These are phyloP conservation scores for Ogataea chonburiensis DNA, from an alignment of 805 yeast species.

Conservation along the genomic window DNA sequence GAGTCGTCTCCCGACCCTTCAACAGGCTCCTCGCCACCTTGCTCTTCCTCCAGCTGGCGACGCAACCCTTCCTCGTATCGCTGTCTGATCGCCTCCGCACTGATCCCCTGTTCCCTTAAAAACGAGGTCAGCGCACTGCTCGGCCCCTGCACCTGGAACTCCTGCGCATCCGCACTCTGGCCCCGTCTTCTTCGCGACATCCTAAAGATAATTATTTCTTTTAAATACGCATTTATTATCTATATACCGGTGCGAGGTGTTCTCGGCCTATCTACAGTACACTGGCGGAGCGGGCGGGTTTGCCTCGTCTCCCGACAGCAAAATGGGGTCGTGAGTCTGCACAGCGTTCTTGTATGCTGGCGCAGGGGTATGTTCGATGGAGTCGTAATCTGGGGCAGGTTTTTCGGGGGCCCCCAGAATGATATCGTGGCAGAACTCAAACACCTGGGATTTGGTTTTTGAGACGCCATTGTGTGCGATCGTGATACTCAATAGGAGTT, in stretches of 20 bases:
- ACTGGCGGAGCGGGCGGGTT: constrained; percentile 7
- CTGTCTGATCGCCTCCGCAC: constrained; percentile 69
- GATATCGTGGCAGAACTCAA: constrained; percentile 15
- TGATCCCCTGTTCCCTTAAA: constrained; percentile 84
- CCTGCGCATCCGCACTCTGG: constrained; percentile 9
- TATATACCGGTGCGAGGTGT: constrained; percentile 9
- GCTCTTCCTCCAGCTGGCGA: constrained; percentile 37
- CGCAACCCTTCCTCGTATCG: constrained; percentile 32
- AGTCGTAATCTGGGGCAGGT: constrained; percentile 14
- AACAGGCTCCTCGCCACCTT: constrained; percentile 16
- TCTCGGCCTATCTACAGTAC: constrained; percentile 2
- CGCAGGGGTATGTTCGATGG: constrained; percentile 16
- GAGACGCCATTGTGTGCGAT: constrained; percentile 7
- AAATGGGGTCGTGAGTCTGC: constrained; percentile 17
- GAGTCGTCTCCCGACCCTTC: constrained; percentile 24
- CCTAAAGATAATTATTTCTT: constrained; percentile 1
- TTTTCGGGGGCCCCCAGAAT: constrained; percentile 15
- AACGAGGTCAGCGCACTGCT: constrained; percentile 91
- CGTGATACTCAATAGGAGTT: constrained; percentile 9
- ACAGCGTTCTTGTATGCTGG: constrained; percentile 17
- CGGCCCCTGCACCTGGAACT: constrained; percentile 47
- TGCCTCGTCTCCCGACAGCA: constrained; percentile 5
- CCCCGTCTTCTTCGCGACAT: constrained; percentile 30
- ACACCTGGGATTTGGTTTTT: constrained; percentile 4
- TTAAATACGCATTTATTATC: not conserved